Evolutionary conservation across 306 rosid species (phyloP), one percentile per base, ranked within the genome.

Genomic region (Psophocarpus tetragonolobus): DNA sequence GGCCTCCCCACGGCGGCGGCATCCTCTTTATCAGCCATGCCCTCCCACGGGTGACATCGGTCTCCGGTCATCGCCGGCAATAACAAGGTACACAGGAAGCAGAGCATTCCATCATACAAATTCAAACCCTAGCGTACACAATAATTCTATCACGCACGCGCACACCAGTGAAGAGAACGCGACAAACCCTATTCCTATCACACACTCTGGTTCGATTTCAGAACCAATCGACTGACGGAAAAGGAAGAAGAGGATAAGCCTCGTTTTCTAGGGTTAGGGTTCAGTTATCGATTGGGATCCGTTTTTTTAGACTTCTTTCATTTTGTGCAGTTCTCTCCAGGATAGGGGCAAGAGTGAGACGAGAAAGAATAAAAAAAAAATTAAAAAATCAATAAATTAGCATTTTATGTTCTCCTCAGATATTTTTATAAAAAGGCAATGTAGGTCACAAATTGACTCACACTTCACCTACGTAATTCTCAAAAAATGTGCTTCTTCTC

Each of bases 51-150:
- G 85, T 82, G 88, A 85, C 94, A 96, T 92, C 88, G 88, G 73
- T 48, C 88, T 67, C 86, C 94, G 83, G 91, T 91, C 98, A 96
- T 93, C 85, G 80, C 85, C 99, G 81, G 87, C 82, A 82, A 86
- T 53, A 87, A 83, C 79, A 82, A 81, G 36, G 51, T 69, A 36
- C 73, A 71, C 81, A 82, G 21, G 63, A 74, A 30, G 62, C 67
- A 56, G 75, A 74, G 75, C 87, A 85, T 83, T 81, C 98, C 99
- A 96, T 96, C 79, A 57, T 79, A 76, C n/a, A 83, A 81, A 82
- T 54, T 68, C 76, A 45, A 90, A 81, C 80, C 88, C 84, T 81
- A 78, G 63, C 79, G 74, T 74, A 51, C 14, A 27, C 58, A 58
- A 77, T 33, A 38, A 71, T 61, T 84, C 87, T 48, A 45, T 15